Evolutionary conservation across 169 alveolate genomes (phyloP).

Genomic region (Eimeria praecox): DNA sequence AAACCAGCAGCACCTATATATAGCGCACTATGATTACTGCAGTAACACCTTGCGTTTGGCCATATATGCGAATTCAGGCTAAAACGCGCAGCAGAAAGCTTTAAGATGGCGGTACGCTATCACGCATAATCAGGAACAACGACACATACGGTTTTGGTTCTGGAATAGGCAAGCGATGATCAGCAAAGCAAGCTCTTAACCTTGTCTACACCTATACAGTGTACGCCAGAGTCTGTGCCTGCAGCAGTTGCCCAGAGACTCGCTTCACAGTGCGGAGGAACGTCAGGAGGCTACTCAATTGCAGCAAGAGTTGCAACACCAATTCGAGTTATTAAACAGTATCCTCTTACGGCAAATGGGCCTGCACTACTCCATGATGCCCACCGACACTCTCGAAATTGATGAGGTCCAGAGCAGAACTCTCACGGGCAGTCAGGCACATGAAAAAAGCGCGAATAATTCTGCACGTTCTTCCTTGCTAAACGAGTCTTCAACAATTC

Average conservation of each 20-base stretch:
- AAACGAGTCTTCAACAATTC: background rate
- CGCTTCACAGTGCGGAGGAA: constrained; percentile 10
- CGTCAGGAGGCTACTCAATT: constrained; percentile 47
- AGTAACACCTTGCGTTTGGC: background rate
- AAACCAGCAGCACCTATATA: background rate
- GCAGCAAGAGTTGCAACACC: constrained; percentile 50
- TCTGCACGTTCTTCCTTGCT: background rate
- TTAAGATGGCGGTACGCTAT: constrained; percentile 45
- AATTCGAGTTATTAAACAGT: constrained; percentile 30
- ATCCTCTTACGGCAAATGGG: constrained; percentile 41
- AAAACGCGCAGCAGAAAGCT: constrained; percentile 44
- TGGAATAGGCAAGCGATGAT: background rate
- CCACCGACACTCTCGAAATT: constrained; percentile 10
- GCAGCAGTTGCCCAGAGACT: constrained; percentile 68
- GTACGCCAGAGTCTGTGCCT: background rate
- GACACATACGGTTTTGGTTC: background rate
- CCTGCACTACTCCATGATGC: constrained; percentile 22
- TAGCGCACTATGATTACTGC: background rate
- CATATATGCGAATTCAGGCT: constrained; percentile 36
- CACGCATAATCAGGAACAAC: background rate
- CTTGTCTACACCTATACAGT: background rate
- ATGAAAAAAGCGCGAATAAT: background rate
- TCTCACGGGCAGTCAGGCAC: background rate
- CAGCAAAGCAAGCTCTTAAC: no score
- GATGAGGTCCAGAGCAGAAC: background rate